Conservation (phyloP, 2,329 filamentous ascomycete species). For the Lomentospora prolificans region DNA sequence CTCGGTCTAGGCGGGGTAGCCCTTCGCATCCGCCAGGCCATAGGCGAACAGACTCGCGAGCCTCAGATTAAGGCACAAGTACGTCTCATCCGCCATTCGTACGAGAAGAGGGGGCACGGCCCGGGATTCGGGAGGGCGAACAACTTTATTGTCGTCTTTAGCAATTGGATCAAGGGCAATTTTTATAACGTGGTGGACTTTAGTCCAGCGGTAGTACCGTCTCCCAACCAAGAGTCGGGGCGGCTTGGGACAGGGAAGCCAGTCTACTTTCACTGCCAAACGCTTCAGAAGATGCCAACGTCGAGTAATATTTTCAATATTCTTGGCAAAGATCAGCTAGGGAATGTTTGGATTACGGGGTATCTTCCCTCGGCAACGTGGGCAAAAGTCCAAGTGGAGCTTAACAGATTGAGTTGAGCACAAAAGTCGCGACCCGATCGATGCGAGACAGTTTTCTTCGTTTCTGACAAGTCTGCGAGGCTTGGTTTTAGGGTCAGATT, state of each 20-base stretch:
- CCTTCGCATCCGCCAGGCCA: background rate
- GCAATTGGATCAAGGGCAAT: conserved; percentile 12
- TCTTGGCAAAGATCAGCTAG: conserved; percentile 12
- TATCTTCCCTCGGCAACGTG: conserved; percentile 10
- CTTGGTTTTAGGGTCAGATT: too few relatives aligned
- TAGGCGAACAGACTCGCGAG: background rate
- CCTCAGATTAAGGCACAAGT: background rate
- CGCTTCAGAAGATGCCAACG: background rate
- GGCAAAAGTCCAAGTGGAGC: conserved; percentile 10
- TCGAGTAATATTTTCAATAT: conserved; percentile 12
- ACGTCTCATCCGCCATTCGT: background rate
- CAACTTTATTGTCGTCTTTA: conserved; percentile 8
- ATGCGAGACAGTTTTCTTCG: too few relatives aligned
- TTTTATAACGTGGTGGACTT: conserved; percentile 14
- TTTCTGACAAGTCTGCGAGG: too few relatives aligned
- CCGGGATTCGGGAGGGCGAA: conserved; percentile 7
- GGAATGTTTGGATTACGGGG: conserved; percentile 13
- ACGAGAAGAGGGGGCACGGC: background rate
- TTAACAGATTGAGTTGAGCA: conserved; percentile 9
- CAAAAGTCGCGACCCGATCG: too few relatives aligned
- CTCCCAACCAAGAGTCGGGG: background rate
- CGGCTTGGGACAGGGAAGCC: conserved; percentile 6
- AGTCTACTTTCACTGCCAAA: conserved; percentile 2
- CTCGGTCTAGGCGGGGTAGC: background rate
- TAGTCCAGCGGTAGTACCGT: conserved; percentile 11